phyloP scores from a whole-genome alignment of 208 protist genomes.

The Zelonia costaricensis region DNA sequence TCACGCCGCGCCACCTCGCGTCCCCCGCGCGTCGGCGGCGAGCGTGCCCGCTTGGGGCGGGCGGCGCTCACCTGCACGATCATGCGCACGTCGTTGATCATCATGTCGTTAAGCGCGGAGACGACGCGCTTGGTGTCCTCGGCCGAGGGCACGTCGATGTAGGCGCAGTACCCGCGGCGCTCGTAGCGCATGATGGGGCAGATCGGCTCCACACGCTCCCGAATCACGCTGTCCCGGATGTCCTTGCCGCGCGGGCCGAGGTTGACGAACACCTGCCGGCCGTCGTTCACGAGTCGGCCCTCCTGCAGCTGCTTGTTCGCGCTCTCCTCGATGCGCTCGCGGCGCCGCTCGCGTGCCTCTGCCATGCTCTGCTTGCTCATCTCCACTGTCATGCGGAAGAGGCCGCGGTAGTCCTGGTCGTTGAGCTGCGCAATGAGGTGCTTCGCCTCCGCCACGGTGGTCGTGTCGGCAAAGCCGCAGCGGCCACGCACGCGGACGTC shows the following conservation, averaged over 20 bases:
- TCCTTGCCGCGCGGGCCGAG: constrained; percentile 47
- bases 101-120: constrained; percentile 40
- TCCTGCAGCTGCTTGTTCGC: neutral
- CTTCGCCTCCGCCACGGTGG: constrained; percentile 38
- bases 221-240: constrained; percentile 38
- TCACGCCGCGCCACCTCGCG: neutral
- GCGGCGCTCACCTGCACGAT: constrained; percentile 55
- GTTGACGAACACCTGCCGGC: constrained; percentile 51
- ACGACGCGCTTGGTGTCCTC: constrained; percentile 45
- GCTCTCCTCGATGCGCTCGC: constrained; percentile 20
- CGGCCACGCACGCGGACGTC: constrained; percentile 67
- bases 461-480: constrained; percentile 75
- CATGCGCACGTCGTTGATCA: constrained; percentile 52
- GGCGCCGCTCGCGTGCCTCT: constrained; percentile 20
- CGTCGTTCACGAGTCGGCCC: constrained; percentile 2
- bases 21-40: neutral
- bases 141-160: constrained; percentile 39
- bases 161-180: constrained; percentile 66
- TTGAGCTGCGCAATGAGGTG: constrained; percentile 52
- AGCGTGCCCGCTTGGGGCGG: constrained; percentile 29
- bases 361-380: constrained; percentile 39
- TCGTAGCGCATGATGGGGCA: constrained; percentile 44
- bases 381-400: constrained; percentile 58
- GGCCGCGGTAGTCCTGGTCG: constrained; percentile 40
- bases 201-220: constrained; percentile 35